Evolutionary conservation across 306 rosid genomes (phyloP).

Genomic region (Sophora flavescens): DNA sequence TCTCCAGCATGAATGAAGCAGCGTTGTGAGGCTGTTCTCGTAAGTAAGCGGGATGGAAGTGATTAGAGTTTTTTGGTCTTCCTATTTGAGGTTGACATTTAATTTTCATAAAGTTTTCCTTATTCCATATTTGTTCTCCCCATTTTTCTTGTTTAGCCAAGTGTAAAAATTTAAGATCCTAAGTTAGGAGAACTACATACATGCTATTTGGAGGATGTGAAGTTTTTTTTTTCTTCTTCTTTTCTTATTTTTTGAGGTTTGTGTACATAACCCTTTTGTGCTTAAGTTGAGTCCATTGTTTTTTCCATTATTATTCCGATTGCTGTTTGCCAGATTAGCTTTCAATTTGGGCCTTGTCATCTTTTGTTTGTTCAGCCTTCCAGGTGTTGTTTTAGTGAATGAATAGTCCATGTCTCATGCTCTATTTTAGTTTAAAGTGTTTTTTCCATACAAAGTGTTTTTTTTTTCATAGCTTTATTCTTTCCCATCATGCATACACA

Average conservation of each 20-base stretch:
- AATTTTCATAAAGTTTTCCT: conserved; percentile 39
- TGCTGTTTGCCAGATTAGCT: conserved; percentile 5
- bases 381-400: not conserved
- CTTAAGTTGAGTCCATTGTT: conserved; percentile 28
- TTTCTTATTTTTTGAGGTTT: conserved; percentile 32
- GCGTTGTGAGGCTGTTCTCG: conserved; percentile 37
- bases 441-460: too few relatives aligned
- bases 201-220: conserved; percentile 48
- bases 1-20: conserved; percentile 33
- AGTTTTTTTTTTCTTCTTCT: conserved; percentile 41
- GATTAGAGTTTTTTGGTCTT: conserved; percentile 45
- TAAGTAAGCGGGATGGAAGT: conserved; percentile 38
- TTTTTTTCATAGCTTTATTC: too few relatives aligned
- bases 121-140: conserved; percentile 50
- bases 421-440: not conserved
- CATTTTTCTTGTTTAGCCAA: conserved; percentile 49
- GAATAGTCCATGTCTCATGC: not conserved
- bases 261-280: conserved; percentile 55
- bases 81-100: conserved; percentile 49
- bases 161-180: conserved; percentile 61
- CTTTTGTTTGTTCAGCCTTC: not conserved
- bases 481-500: too few relatives aligned
- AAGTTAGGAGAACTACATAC: conserved; percentile 55
- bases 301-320: not conserved
- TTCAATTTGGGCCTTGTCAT: conserved; percentile 7